Percentiles rank a stretch among this genome's conserved stretches.
Evolutionary conservation across 306 rosid species (phyloP).

Genomic region (Citrullus amarus): DNA sequence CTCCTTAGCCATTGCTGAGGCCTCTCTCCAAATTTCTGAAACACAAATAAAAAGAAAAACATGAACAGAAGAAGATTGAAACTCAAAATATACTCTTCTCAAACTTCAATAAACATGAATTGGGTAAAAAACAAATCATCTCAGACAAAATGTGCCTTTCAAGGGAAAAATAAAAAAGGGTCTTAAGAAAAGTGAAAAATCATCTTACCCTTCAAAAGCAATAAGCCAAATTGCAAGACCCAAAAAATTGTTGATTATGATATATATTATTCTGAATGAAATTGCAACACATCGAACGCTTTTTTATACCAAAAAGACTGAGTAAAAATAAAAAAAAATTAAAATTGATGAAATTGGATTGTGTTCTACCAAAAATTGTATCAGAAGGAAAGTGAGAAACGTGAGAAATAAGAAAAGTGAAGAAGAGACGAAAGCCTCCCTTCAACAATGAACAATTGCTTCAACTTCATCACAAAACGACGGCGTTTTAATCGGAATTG

Average conservation of each 20-base stretch:
- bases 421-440: not conserved
- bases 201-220: not conserved
- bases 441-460: not conserved
- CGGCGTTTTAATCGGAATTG: too few species aligned
- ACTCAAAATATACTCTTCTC: not conserved
- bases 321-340: not conserved
- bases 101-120: not conserved
- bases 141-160: not conserved
- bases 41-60: not conserved
- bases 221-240: not conserved
- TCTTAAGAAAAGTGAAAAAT: not conserved
- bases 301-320: not conserved
- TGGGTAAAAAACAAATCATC: not conserved
- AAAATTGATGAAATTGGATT: not conserved
- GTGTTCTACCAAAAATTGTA: not conserved
- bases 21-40: conserved; percentile 17
- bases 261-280: not conserved
- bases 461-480: too few species aligned
- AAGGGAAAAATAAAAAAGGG: not conserved
- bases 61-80: not conserved
- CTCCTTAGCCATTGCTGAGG: conserved; percentile 30
- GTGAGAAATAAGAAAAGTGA: not conserved
- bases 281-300: not conserved
- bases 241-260: not conserved
- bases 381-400: not conserved